Conservation (phyloP, 495 filamentous ascomycete genomes). For the Penicillium maclennaniae region DNA sequence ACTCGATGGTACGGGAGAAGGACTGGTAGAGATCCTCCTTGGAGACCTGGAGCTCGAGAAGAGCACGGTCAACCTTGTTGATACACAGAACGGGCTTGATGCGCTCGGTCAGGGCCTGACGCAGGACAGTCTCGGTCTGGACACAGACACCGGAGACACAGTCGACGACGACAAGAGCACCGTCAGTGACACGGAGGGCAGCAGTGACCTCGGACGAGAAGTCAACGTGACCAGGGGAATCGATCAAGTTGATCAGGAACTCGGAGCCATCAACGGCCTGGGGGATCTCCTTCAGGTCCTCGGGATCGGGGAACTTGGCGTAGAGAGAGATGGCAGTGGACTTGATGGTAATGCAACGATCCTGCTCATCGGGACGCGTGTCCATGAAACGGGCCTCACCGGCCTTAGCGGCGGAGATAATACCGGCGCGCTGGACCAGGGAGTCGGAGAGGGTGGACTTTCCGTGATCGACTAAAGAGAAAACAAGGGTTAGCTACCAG, state of each 20-base stretch:
- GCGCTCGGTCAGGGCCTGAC: constrained; percentile 98
- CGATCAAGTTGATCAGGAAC: constrained; percentile 99
- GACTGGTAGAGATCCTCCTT: constrained; percentile 99
- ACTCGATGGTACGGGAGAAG: constrained; percentile 98
- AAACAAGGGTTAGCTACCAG: constrained; percentile 5
- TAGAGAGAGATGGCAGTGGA: constrained; percentile 99
- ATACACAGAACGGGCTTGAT: constrained; percentile 99
- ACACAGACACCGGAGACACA: constrained; percentile 98
- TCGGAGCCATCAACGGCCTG: constrained; percentile 84
- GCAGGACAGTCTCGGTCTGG: constrained; percentile 99
- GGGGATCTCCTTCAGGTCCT: constrained; percentile 93
- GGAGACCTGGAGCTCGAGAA: constrained; percentile 94
- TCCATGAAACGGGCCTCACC: constrained; percentile 95
- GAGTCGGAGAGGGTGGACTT: constrained; percentile 99
- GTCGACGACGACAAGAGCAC: constrained; percentile 99
- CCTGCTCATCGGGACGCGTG: constrained; percentile 95
- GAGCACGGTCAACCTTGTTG: constrained; percentile 99
- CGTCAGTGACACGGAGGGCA: constrained; percentile 98
- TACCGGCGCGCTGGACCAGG: constrained; percentile 97
- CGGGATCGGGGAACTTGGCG: constrained; percentile 72
- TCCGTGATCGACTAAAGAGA: constrained; percentile 83
- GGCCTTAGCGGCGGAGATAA: constrained; percentile 97
- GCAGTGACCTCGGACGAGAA: constrained; percentile 99
- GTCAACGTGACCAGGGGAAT: constrained; percentile 99
- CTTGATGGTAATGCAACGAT: constrained; percentile 99